phyloP scores from a whole-genome alignment of 202 grass and related monocot genomes.

The Zoysia matrella region DNA sequence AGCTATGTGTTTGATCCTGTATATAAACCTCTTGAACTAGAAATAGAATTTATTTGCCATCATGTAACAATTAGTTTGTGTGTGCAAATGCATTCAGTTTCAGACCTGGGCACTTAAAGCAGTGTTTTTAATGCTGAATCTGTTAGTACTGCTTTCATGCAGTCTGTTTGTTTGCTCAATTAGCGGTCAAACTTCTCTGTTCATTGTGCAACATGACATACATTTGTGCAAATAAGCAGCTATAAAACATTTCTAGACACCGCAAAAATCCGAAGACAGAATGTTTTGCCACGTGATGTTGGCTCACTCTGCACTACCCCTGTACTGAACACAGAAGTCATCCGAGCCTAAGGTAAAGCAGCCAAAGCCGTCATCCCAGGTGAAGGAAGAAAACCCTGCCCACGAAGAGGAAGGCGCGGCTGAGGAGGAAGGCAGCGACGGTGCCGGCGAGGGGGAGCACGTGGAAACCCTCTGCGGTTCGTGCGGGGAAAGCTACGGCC shows the following conservation, averaged over 20 bases:
- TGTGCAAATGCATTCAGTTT: not conserved
- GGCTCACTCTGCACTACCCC: not conserved
- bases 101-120: not conserved
- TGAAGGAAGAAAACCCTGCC: constrained; percentile 50
- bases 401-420: constrained; percentile 51
- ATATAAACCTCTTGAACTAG: not conserved
- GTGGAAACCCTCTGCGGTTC: constrained; percentile 83
- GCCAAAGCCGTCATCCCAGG: constrained; percentile 40
- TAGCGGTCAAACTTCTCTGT: not conserved
- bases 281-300: not conserved
- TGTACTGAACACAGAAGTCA: constrained; percentile 43
- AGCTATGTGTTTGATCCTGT: not conserved
- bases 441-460: constrained; percentile 59
- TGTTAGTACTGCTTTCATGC: not conserved
- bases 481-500: constrained; percentile 82
- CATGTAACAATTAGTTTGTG: not conserved
- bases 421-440: constrained; percentile 39
- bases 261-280: not conserved
- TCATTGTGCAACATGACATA: too few relatives aligned
- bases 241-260: not conserved
- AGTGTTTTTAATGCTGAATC: not conserved
- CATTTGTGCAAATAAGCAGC: not conserved
- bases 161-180: not conserved
- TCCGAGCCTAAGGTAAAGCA: constrained; percentile 56
- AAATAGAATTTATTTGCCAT: not conserved